A percentile compares a stretch with the other conserved stretches of the same genome.
Conservation (phyloP, 2,329 filamentous ascomycete species). For the Talaromyces piceae region DNA sequence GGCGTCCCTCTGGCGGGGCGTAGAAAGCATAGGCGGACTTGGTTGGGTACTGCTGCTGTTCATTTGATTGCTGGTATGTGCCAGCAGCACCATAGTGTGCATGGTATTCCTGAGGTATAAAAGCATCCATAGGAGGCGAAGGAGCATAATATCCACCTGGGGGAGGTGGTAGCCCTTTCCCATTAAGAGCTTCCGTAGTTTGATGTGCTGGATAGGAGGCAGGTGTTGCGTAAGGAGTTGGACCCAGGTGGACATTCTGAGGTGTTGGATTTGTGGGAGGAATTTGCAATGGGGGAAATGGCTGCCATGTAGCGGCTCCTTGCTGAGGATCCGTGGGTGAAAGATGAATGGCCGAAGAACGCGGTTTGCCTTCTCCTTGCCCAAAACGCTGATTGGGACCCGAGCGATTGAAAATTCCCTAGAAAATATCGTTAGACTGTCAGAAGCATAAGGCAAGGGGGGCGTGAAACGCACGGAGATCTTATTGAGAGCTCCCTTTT, state of each 20-base stretch:
- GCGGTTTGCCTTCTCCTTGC: not conserved
- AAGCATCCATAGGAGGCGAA: constrained; percentile 10
- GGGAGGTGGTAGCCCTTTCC: constrained; percentile 6
- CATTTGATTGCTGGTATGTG: not conserved
- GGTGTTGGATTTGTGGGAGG: not conserved
- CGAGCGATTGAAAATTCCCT: constrained; percentile 10
- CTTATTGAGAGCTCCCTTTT: constrained; percentile 3
- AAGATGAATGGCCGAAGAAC: not conserved
- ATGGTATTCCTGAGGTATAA: not conserved
- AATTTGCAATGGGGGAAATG: not conserved
- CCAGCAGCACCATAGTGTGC: not conserved
- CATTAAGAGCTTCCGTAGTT: not conserved
- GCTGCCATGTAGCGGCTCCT: not conserved
- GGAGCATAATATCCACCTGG: constrained; percentile 17
- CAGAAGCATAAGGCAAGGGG: not conserved
- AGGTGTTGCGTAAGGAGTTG: too few species aligned
- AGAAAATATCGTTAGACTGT: not conserved
- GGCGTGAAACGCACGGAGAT: constrained; percentile 4
- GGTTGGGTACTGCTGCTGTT: not conserved
- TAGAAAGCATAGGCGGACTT: not conserved
- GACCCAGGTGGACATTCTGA: not conserved
- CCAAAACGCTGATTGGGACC: not conserved
- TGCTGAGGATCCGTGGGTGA: not conserved
- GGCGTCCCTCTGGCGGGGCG: not conserved
- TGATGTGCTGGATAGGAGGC: not conserved